Evolutionary conservation across 2,329 filamentous ascomycete genomes (phyloP), one percentile per base, ranked within the genome.

Genomic region (Colletotrichum tabaci): DNA sequence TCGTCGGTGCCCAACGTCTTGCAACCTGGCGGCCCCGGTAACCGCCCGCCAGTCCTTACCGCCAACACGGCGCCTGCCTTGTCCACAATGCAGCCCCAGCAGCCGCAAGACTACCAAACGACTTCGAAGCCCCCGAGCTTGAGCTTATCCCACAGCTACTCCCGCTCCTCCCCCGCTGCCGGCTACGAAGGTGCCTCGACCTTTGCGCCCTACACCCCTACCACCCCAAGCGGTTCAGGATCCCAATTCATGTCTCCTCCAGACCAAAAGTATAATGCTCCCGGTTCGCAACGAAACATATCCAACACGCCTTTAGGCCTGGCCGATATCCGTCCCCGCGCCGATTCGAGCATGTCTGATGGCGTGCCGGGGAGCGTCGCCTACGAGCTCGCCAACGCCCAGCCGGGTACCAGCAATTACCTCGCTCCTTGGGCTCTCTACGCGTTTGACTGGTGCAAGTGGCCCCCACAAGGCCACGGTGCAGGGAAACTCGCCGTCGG

Each of bases 391-490:
- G 89, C 90, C 74, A 89, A 90, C 79, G 80, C 90, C 73, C 85
- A 90, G 82, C 81, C 92, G 79, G 82, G 93, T 79, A 97, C 96
- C 74, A 97, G 94, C 86, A 98, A 96, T 80, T 98, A 98, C 79
- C 84, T 97, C 74, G 95, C 96, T 5, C 95, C 96, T 0, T 99
- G 96, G 94, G 93, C 95, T 16, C 92, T 97, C 66, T 99, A 98
- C 81, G 96, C 96, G 15, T 96, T 97, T 77, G 96, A 99, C 84
- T 99, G 96, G 96, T 99, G 96, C 86, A 99, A 99, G 83, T 99
- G 96, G 96, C 91, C 93, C 18, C 91, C 96, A 2, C 90, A 94
- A 77, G 91, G 83, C 77, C 91, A 91, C 75, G 92, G 94, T 73
- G 94, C 94, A 4, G 96, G 96, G 49, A 98, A 98, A 83, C 89